These are phyloP conservation scores for Ceratobasidium sp. DNA, from an alignment of 1,284 basidiomycete species.

Conservation along the genomic window DNA sequence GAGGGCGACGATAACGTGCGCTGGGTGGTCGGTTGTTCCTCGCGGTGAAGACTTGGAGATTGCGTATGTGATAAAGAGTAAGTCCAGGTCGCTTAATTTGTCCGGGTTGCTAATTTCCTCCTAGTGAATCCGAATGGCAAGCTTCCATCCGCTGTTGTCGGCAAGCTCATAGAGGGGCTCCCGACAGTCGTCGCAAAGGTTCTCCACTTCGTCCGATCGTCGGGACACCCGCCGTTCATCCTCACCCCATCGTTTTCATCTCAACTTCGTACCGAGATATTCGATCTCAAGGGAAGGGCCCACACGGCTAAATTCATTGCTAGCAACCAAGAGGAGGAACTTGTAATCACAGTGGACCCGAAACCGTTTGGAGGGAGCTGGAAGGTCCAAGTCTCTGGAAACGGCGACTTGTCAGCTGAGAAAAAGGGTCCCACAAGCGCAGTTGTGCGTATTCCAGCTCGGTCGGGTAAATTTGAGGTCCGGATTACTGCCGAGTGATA, in stretches of 20 bases:
- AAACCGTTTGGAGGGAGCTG: conserved; percentile 36
- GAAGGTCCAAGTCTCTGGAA: conserved; percentile 12
- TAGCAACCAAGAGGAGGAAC: conserved; percentile 36
- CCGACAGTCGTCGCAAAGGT: conserved; percentile 48
- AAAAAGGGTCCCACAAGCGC: conserved; percentile 1
- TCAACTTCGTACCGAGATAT: conserved; percentile 39
- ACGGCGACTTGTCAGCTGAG: conserved; percentile 16
- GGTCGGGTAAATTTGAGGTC: conserved; percentile 30
- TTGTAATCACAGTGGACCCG: conserved; percentile 35
- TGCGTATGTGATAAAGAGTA: conserved; percentile 50
- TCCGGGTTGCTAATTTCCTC: neutral
- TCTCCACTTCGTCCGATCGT: conserved; percentile 42
- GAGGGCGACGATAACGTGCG: conserved; percentile 49
- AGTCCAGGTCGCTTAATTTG: neutral
- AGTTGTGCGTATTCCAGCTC: conserved; percentile 11
- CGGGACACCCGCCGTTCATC: conserved; percentile 48
- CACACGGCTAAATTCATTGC: conserved; percentile 36
- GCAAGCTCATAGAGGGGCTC: conserved; percentile 47
- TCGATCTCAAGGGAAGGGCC: conserved; percentile 24
- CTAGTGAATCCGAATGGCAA: conserved; percentile 51
- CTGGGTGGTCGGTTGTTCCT: conserved; percentile 49
- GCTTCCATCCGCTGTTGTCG: conserved; percentile 47
- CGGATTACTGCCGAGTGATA: conserved; percentile 22
- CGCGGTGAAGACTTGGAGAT: conserved; percentile 49
- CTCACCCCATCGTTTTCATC: conserved; percentile 15